These are phyloP conservation scores for Postia placenta DNA, from an alignment of 768 basidiomycete species.

Conservation along the genomic window DNA sequence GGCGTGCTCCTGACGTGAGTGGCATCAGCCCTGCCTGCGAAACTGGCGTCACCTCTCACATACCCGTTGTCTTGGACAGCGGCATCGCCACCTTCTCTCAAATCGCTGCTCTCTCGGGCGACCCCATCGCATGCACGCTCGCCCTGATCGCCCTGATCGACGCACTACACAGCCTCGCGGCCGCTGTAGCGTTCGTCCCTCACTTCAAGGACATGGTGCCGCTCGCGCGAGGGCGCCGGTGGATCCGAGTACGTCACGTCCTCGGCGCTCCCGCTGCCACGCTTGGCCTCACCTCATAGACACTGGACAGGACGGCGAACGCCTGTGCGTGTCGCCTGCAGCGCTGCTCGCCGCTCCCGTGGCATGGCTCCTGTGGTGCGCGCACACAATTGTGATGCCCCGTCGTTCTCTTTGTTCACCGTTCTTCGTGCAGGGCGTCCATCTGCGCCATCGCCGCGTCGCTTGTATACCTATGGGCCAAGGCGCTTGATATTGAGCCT, in stretches of 20 bases:
- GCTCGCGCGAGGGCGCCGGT: background rate
- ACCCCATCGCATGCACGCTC: background rate
- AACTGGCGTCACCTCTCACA: background rate
- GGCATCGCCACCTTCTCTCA: background rate
- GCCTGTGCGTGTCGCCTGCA: background rate
- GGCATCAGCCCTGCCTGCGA: background rate
- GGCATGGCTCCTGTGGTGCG: background rate
- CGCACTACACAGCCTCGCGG: background rate
- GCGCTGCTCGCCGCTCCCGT: background rate
- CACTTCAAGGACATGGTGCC: no score
- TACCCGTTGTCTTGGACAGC: background rate
- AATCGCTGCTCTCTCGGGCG: background rate
- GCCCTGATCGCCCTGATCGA: background rate
- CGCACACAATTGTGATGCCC: background rate
- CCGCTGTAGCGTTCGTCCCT: background rate
- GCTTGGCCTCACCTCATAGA: no score
- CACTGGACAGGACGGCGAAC: background rate
- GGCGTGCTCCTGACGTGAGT: background rate
- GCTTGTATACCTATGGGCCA: background rate
- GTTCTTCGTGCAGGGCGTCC: background rate
- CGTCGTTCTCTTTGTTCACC: no score
- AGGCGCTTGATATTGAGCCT: background rate
- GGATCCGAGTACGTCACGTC: background rate
- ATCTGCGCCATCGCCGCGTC: background rate
- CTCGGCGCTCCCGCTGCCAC: background rate